Evolutionary conservation across 1,139 yeast species (phyloP).

Genomic region (Trichomonascaceae sp.): DNA sequence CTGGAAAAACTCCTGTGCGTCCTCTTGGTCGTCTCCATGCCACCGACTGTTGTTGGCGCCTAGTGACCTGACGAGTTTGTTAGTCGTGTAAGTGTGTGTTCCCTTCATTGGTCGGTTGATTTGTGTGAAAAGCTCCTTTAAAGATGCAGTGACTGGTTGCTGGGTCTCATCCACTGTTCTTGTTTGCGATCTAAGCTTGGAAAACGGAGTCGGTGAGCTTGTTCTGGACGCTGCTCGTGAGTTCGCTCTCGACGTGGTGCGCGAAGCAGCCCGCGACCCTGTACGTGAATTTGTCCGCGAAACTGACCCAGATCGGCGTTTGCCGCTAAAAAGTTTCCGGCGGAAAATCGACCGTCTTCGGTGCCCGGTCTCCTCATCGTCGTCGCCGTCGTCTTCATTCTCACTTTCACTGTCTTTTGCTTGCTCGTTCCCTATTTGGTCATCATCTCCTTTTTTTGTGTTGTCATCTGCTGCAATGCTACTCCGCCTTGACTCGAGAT

Average conservation of each 20-base stretch:
- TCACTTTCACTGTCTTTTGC: background rate
- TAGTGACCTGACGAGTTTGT: slow-evolving; percentile 51
- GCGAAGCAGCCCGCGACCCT: too few species aligned
- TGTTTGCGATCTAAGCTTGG: background rate
- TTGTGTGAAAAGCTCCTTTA: slow-evolving; percentile 17
- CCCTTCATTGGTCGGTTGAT: slow-evolving; percentile 23
- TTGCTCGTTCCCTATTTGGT: background rate
- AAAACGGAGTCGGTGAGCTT: background rate
- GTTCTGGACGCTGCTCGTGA: background rate
- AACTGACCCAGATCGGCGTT: too few species aligned
- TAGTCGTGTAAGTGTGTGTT: slow-evolving; percentile 45
- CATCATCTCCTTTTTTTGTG: background rate
- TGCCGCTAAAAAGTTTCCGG: too few species aligned
- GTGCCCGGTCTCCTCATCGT: background rate
- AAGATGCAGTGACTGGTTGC: background rate
- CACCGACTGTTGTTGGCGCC: slow-evolving; percentile 68
- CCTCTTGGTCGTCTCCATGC: slow-evolving; percentile 91
- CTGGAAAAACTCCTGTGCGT: slow-evolving; percentile 90
- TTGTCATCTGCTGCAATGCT: background rate
- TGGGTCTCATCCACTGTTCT: background rate
- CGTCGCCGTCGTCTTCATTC: background rate
- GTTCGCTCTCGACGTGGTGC: too few species aligned
- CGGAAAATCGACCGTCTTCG: too few species aligned
- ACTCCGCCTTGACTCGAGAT: background rate
- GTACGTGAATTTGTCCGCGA: too few species aligned